phyloP scores from a whole-genome alignment of 2,329 filamentous ascomycete genomes.

The Fusarium oligoseptatum region DNA sequence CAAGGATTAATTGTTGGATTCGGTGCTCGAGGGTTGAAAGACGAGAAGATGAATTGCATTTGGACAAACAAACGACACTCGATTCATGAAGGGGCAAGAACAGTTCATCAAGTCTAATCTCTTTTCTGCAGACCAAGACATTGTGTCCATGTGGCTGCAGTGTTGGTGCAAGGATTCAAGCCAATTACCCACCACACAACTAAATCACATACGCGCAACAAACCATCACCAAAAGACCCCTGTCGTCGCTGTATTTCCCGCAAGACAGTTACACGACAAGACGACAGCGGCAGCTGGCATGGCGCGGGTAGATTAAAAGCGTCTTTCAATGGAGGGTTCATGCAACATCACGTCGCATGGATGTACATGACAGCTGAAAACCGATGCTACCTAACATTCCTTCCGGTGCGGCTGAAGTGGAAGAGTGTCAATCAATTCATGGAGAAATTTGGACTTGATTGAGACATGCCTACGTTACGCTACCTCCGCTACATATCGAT shows the following conservation, averaged over 20 bases:
- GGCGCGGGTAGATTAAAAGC: not conserved
- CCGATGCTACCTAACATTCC: not conserved
- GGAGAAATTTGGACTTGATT: not conserved
- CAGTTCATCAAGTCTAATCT: not conserved
- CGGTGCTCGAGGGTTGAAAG: not conserved
- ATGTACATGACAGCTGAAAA: not conserved
- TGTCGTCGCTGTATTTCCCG: not conserved
- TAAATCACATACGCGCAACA: not conserved
- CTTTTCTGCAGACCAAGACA: not conserved
- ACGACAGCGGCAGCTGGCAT: not conserved
- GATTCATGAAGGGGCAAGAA: not conserved
- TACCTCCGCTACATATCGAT: not conserved
- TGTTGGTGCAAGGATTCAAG: not conserved
- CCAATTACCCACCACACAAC: not conserved
- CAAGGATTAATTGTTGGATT: not conserved
- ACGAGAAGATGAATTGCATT: not conserved
- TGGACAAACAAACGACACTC: not conserved
- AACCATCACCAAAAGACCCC: not conserved
- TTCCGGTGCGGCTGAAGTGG: not conserved
- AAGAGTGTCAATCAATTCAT: not conserved
- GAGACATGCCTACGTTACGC: not conserved
- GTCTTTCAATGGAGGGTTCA: not conserved
- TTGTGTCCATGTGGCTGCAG: not conserved
- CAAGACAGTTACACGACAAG: not conserved
- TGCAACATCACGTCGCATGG: not conserved